Evolutionary conservation across 2,329 filamentous ascomycete species (phyloP).

Genomic region (Exophiala alcalophila): DNA sequence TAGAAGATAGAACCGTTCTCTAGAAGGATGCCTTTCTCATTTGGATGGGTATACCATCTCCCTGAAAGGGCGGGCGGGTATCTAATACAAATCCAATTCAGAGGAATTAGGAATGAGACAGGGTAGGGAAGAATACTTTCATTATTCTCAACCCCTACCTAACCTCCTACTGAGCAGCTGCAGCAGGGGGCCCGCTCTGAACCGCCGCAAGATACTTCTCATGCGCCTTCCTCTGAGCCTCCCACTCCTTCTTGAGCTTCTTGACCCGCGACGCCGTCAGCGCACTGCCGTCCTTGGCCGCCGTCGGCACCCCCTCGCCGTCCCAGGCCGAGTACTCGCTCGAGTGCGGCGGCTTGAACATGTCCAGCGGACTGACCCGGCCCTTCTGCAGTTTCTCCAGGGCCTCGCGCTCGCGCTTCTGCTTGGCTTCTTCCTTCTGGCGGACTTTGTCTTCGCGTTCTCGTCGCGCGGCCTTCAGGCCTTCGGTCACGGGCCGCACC

Average conservation of each 20-base stretch:
- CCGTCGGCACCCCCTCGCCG: conserved; percentile 73
- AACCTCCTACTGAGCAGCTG: conserved; percentile 3
- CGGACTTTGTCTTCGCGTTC: conserved; percentile 52
- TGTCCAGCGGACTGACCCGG: conserved; percentile 55
- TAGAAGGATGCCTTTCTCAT: not conserved
- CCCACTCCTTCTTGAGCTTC: conserved; percentile 85
- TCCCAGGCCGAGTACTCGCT: conserved; percentile 75
- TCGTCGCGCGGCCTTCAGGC: conserved; percentile 54
- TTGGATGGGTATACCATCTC: no score
- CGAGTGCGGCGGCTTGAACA: conserved; percentile 53
- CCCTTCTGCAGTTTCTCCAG: conserved; percentile 53
- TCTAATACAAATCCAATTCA: conserved; percentile 6
- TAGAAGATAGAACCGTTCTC: no score
- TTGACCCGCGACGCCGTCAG: conserved; percentile 76
- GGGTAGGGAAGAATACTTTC: no score
- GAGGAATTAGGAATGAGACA: no score
- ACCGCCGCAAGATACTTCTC: conserved; percentile 54
- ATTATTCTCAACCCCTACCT: no score
- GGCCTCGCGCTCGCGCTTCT: conserved; percentile 56
- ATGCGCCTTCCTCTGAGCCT: conserved; percentile 81
- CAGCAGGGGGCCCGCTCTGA: conserved; percentile 13
- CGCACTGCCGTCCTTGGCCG: conserved; percentile 73
- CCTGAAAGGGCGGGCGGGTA: no score
- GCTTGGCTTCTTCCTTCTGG: conserved; percentile 54
- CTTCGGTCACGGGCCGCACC: conserved; percentile 63